phyloP scores from a whole-genome alignment of 2,329 filamentous ascomycete species.

The Trichothecium roseum region DNA sequence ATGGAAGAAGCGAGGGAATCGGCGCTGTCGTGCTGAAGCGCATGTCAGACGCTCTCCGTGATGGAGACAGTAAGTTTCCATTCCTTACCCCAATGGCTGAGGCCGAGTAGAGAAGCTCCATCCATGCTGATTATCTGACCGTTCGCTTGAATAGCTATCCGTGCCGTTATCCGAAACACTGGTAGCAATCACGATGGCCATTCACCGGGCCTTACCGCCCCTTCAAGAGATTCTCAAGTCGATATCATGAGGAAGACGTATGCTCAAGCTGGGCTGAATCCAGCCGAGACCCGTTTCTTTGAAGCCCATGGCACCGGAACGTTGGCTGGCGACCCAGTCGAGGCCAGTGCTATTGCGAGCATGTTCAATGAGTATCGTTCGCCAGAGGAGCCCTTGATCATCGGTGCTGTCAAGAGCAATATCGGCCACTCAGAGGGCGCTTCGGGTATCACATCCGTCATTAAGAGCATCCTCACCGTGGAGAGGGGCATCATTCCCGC shows the following conservation, averaged over 20 bases:
- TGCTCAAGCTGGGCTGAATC: slow-evolving; percentile 14
- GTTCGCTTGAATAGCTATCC: slow-evolving; percentile 8
- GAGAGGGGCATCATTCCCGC: slow-evolving; percentile 16
- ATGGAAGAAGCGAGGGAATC: slow-evolving; percentile 39
- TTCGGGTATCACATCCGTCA: slow-evolving; percentile 9
- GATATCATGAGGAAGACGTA: slow-evolving; percentile 27
- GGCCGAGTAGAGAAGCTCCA: too few relatives aligned
- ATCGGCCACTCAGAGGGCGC: slow-evolving; percentile 16
- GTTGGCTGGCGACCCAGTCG: slow-evolving; percentile 16
- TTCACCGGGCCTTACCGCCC: slow-evolving; percentile 29
- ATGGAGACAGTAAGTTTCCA: slow-evolving; percentile 20
- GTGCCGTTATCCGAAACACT: slow-evolving; percentile 20
- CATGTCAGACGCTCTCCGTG: slow-evolving; percentile 27
- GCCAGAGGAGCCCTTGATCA: slow-evolving; percentile 16
- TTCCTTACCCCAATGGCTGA: too few relatives aligned
- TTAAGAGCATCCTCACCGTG: slow-evolving; percentile 14
- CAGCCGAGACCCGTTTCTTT: slow-evolving; percentile 19
- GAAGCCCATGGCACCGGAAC: slow-evolving; percentile 35
- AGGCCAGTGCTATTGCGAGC: slow-evolving; percentile 11
- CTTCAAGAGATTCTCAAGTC: slow-evolving; percentile 26
- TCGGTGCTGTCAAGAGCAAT: slow-evolving; percentile 39
- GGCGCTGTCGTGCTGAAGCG: slow-evolving; percentile 28
- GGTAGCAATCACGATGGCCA: slow-evolving; percentile 27
- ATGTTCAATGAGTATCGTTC: slow-evolving; percentile 22
- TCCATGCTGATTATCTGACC: too few relatives aligned